Base-by-base conservation (phyloP, 2,329 filamentous ascomycete species). In the Sporothrix brunneoviolacea region DNA sequence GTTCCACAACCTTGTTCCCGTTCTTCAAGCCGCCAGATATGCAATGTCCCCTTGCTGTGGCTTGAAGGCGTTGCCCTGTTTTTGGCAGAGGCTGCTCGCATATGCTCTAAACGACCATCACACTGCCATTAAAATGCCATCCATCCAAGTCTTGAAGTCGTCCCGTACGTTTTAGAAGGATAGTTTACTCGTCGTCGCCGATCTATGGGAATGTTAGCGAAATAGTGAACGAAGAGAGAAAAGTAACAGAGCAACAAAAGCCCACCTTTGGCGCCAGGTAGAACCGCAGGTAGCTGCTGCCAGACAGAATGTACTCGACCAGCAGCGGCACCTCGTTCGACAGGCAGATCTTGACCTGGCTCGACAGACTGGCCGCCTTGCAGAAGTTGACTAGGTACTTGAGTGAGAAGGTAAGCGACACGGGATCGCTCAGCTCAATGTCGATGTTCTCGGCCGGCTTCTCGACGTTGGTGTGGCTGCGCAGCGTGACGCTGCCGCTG, bases 381-480 rank as follows among this genome's bases (percentile, higher is more conserved):
- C 93, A 97, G 76, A 98, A 98, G 80, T 97, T 97, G 78, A 95
- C 88, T 3, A 98, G 84, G 74, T 98, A 98, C 76, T 98, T 98
- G 63, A 98, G 86, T 30, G 93, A 97, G 76, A 98, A 98, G 44
- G 91, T 97, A 57, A 98, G 80, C 32, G 88, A 79, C 54, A 98
- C 93, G 46, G 93, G 89, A 74, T 98, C 94, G 35, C 82, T 86
- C 55, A 98, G 82, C 65, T 90, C 83, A 68, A 98, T 96, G 58
- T 88, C 80, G 61, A 97, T 86, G 64, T 91, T 88, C 65, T 85
- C 76, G 9, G 87, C 81, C 42, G 88, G 84, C 75, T 97, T 95
- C 36, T 97, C 91, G 58, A 96, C 79, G 65, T 90, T 88, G 64
- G 80, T 86, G 74, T 93, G 87, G 68, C 84, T 86, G 68, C 93